phyloP scores from a whole-genome alignment of 108 stramenopile genomes.

The Skeletonema tropicum region DNA sequence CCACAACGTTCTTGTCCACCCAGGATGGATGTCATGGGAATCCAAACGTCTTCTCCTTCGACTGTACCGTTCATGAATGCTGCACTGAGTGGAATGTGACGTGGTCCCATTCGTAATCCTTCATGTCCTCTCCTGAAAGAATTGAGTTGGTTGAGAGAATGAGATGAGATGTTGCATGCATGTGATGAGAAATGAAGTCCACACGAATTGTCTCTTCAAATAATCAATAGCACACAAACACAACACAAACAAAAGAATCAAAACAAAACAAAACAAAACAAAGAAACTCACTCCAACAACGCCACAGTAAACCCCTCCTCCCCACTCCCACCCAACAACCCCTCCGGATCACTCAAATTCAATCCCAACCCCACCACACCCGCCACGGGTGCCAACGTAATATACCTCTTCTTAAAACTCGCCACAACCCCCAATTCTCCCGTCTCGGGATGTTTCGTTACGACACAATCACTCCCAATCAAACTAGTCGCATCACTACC shows the following conservation, averaged over 20 bases:
- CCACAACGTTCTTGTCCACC: conserved; percentile 97
- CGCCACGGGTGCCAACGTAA: conserved; percentile 97
- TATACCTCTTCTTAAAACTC: conserved; percentile 98
- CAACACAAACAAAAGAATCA: not conserved
- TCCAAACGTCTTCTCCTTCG: conserved; percentile 98
- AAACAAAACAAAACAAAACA: too few species aligned
- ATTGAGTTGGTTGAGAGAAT: not conserved
- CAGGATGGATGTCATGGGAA: conserved; percentile 94
- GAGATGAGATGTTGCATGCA: not conserved
- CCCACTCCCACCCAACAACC: conserved; percentile 89
- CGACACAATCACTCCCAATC: conserved; percentile 90
- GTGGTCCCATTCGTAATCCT: conserved; percentile 91
- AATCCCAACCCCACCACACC: conserved; percentile 96
- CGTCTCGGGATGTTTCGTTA: conserved; percentile 74
- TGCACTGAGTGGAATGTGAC: conserved; percentile 91
- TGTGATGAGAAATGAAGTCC: not conserved
- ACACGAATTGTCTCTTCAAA: not conserved
- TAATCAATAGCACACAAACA: not conserved
- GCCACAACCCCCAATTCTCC: conserved; percentile 95
- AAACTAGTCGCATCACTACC: conserved; percentile 97
- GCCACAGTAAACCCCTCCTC: conserved; percentile 95
- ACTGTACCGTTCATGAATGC: conserved; percentile 99
- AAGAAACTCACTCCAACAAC: conserved; percentile 86
- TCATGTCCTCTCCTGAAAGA: conserved; percentile 80
- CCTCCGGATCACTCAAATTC: conserved; percentile 92